A percentile compares a stretch with the other conserved stretches of the same genome.
These are phyloP conservation scores for Mycena belliarum DNA, from an alignment of 768 basidiomycete species.

Conservation along the genomic window DNA sequence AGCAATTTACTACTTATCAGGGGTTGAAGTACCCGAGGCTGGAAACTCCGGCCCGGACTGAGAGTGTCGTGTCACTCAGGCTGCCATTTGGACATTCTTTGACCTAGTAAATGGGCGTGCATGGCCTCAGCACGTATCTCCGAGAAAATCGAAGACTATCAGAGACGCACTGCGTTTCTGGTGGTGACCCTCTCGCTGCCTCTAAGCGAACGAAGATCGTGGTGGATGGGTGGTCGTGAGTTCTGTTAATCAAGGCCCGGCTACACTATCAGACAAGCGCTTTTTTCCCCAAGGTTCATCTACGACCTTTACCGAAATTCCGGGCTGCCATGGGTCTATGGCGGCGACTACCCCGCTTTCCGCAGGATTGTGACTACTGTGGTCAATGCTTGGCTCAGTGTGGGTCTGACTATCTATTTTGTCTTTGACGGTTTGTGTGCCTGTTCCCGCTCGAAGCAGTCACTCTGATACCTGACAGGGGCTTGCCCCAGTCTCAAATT, in stretches of 20 bases:
- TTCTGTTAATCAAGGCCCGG: constrained; percentile 23
- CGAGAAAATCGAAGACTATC: constrained; percentile 50
- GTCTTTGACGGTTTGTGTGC: constrained; percentile 76
- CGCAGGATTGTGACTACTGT: constrained; percentile 46
- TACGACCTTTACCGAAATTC: constrained; percentile 64
- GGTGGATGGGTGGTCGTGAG: constrained; percentile 89
- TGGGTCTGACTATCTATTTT: constrained; percentile 67
- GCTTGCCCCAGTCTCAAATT: constrained; percentile 74
- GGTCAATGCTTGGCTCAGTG: constrained; percentile 65
- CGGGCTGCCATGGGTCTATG: constrained; percentile 80
- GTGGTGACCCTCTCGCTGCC: constrained; percentile 12
- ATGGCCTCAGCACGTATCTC: constrained; percentile 54
- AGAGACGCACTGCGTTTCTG: constrained; percentile 27
- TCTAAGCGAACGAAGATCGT: constrained; percentile 49
- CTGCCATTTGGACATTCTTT: too few relatives aligned
- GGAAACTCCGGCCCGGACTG: too few relatives aligned
- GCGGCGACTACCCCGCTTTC: constrained; percentile 74
- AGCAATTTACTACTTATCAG: too few relatives aligned
- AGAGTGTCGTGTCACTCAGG: too few relatives aligned
- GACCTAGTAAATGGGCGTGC: constrained; percentile 58
- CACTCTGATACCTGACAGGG: constrained; percentile 43
- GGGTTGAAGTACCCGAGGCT: too few relatives aligned
- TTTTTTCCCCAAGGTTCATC: constrained; percentile 66
- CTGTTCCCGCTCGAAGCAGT: background rate
- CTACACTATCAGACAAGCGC: constrained; percentile 3